Evolutionary conservation across 2,329 filamentous ascomycete species (phyloP).

Genomic region (Fusarium sp.): DNA sequence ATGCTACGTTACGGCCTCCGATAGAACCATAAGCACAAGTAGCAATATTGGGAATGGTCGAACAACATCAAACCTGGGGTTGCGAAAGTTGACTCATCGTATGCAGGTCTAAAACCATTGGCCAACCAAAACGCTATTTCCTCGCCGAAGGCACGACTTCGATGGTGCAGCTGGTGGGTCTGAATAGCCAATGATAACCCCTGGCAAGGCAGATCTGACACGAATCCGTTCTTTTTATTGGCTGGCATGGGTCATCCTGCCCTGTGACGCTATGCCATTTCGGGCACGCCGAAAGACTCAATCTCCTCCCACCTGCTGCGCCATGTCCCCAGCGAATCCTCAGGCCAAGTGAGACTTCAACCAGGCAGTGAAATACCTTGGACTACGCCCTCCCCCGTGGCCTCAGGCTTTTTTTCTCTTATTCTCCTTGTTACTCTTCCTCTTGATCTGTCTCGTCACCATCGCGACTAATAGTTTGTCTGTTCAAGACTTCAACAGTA

Average conservation of each 20-base stretch:
- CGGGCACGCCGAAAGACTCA: slow-evolving; percentile 58
- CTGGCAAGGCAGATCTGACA: slow-evolving; percentile 15
- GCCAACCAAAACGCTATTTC: slow-evolving; percentile 45
- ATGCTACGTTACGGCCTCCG: slow-evolving; percentile 5
- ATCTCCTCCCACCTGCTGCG: slow-evolving; percentile 46
- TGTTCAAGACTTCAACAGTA: slow-evolving; percentile 2
- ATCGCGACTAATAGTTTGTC: slow-evolving; percentile 14
- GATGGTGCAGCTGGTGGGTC: slow-evolving; percentile 44
- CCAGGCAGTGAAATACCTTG: slow-evolving; percentile 49
- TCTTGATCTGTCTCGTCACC: background rate
- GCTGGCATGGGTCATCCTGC: slow-evolving; percentile 12
- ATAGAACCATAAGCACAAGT: background rate
- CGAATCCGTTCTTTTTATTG: slow-evolving; percentile 40
- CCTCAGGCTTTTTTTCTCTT: slow-evolving; percentile 48
- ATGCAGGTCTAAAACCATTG: slow-evolving; percentile 40
- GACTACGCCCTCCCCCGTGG: slow-evolving; percentile 46
- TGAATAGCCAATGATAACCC: slow-evolving; percentile 41
- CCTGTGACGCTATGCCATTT: slow-evolving; percentile 48
- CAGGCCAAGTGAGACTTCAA: slow-evolving; percentile 36
- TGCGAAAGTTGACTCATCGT: slow-evolving; percentile 46
- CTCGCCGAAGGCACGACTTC: slow-evolving; percentile 50
- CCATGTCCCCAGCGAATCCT: slow-evolving; percentile 39
- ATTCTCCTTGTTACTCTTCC: slow-evolving; percentile 22
- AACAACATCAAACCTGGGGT: slow-evolving; percentile 41
- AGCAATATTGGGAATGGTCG: slow-evolving; percentile 14